Evolutionary conservation across 768 basidiomycete species (phyloP).

Genomic region (Tulasnella sp.): DNA sequence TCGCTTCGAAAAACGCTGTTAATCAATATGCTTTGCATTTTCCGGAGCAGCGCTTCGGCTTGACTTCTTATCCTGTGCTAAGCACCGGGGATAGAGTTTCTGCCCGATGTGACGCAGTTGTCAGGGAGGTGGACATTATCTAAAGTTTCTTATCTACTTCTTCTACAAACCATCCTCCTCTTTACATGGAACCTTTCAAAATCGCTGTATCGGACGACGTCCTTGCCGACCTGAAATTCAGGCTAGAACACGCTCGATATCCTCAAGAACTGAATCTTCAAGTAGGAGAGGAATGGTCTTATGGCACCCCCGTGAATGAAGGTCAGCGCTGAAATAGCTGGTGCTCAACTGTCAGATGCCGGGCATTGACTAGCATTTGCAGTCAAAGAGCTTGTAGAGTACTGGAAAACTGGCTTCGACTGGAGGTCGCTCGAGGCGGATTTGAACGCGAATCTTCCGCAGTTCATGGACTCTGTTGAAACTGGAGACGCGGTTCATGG

Average conservation of each 20-base stretch:
- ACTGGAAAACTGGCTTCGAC: slow-evolving; percentile 9
- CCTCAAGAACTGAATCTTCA: slow-evolving; percentile 9
- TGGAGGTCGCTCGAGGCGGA: slow-evolving; percentile 3
- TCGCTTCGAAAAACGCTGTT: no score
- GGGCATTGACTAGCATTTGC: neutral
- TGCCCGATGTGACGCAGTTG: no score
- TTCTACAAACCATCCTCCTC: neutral
- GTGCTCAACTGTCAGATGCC: neutral
- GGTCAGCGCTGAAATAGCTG: neutral
- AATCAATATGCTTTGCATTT: no score
- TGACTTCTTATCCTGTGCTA: no score
- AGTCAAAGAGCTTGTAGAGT: slow-evolving; percentile 12
- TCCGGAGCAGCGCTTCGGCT: no score
- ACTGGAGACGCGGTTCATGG: slow-evolving; percentile 2
- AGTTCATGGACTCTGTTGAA: slow-evolving; percentile 2
- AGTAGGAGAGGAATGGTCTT: slow-evolving; percentile 9
- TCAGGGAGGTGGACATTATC: no score
- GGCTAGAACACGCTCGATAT: slow-evolving; percentile 4
- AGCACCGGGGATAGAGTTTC: no score
- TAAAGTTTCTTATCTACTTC: no score
- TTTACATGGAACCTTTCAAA: slow-evolving; percentile 10
- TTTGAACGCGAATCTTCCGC: slow-evolving; percentile 9
- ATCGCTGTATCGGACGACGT: slow-evolving; percentile 5
- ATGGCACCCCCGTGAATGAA: slow-evolving; percentile 9
- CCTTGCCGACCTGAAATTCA: slow-evolving; percentile 3